Evolutionary conservation across 768 basidiomycete species (phyloP).

Genomic region (Tricholoma hemisulphureum): DNA sequence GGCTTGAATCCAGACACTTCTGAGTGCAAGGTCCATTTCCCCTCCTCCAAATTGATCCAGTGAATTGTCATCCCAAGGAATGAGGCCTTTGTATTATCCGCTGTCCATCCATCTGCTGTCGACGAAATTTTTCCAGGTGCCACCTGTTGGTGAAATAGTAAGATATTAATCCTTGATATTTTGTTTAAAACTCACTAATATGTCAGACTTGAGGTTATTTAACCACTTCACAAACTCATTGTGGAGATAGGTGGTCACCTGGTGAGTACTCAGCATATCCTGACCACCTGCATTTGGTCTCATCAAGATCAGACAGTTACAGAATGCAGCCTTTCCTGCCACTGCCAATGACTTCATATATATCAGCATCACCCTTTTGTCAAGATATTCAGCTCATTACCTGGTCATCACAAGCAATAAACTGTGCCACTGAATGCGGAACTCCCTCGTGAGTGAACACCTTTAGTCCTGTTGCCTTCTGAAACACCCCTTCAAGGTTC

Average conservation of each 20-base stretch:
- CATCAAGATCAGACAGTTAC: background rate
- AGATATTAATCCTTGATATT: no score
- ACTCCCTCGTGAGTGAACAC: slow-evolving; percentile 12
- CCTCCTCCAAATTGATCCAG: no score
- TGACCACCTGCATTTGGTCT: no score
- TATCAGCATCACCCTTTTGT: background rate
- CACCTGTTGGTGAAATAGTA: no score
- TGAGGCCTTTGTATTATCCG: no score
- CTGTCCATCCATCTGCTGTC: no score
- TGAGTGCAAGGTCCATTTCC: no score
- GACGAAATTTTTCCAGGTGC: no score
- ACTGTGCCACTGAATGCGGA: slow-evolving; percentile 11
- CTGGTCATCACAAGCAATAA: slow-evolving; percentile 16
- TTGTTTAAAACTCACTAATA: slow-evolving; percentile 25
- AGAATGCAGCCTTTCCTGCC: background rate
- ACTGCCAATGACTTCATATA: slow-evolving; percentile 3
- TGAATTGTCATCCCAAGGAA: no score
- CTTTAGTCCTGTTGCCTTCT: background rate
- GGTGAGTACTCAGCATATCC: slow-evolving; percentile 3
- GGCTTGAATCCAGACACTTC: no score
- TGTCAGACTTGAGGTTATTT: slow-evolving; percentile 12
- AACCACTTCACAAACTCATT: slow-evolving; percentile 10
- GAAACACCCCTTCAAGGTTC: slow-evolving; percentile 1
- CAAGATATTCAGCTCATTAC: no score
- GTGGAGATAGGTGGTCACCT: slow-evolving; percentile 14